Percentiles rank a stretch among this genome's conserved stretches.
These are phyloP conservation scores for Herpetospermum pedunculosum DNA, from an alignment of 306 rosid species.

Conservation along the genomic window DNA sequence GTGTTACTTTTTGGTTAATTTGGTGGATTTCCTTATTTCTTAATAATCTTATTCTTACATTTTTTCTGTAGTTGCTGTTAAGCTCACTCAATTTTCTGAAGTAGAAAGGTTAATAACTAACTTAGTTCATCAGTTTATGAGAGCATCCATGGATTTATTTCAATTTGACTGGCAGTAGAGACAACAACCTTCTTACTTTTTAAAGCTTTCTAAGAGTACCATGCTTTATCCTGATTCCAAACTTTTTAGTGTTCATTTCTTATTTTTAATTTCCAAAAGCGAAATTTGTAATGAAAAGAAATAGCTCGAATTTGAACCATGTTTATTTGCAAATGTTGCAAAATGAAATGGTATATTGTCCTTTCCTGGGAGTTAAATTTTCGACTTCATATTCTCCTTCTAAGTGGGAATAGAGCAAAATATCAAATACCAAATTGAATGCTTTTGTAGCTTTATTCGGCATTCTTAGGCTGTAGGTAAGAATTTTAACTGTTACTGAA, in stretches of 20 bases:
- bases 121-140: background rate
- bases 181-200: background rate
- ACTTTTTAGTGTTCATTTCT: background rate
- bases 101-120: background rate
- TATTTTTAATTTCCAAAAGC: background rate
- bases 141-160: background rate
- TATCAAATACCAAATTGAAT: background rate
- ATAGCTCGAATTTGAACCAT: background rate
- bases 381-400: background rate
- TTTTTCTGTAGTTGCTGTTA: background rate
- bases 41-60: background rate
- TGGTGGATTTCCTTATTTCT: background rate
- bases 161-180: background rate
- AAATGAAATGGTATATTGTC: background rate
- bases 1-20: background rate
- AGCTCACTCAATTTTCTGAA: background rate
- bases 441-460: background rate
- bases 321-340: background rate
- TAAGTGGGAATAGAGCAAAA: background rate
- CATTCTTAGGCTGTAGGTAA: background rate
- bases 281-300: background rate
- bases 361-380: background rate
- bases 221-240: background rate
- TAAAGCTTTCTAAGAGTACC: background rate
- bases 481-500: slow-evolving; percentile 16